phyloP scores from a whole-genome alignment of 1,139 yeast species.

The Geotrichum carabidarum region DNA sequence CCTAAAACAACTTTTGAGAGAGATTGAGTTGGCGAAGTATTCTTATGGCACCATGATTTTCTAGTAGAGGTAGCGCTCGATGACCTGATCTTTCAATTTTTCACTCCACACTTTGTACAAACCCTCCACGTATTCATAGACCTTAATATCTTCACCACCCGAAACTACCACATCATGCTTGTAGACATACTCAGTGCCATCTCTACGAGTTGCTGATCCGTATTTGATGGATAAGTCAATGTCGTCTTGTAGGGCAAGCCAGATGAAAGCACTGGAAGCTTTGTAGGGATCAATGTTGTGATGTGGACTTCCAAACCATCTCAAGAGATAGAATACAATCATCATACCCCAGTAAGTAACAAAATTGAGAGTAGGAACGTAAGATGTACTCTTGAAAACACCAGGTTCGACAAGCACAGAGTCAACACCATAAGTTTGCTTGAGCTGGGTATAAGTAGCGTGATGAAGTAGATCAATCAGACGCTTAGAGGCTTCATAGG shows the following conservation, averaged over 20 bases:
- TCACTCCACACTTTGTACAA: constrained; percentile 62
- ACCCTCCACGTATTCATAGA: constrained; percentile 53
- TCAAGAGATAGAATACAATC: constrained; percentile 72
- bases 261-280: constrained; percentile 83
- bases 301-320: constrained; percentile 77
- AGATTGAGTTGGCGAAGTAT: not conserved
- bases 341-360: constrained; percentile 84
- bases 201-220: constrained; percentile 64
- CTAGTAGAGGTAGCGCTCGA: constrained; percentile 33
- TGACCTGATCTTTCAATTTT: constrained; percentile 65
- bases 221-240: constrained; percentile 55
- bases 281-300: constrained; percentile 83
- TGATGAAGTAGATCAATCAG: constrained; percentile 76
- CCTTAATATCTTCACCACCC: constrained; percentile 62
- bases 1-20: not conserved
- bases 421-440: constrained; percentile 47
- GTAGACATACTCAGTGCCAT: constrained; percentile 61
- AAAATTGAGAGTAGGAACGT: constrained; percentile 66
- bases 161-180: constrained; percentile 42
- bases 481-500: constrained; percentile 92
- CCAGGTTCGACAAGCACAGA: constrained; percentile 92
- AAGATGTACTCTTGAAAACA: constrained; percentile 79
- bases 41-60: not conserved
- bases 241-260: constrained; percentile 46
- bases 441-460: constrained; percentile 55